Evolutionary conservation across 805 yeast species (phyloP), one percentile per base, ranked within the genome.

Genomic region (Saccharomycopsis schoenii): DNA sequence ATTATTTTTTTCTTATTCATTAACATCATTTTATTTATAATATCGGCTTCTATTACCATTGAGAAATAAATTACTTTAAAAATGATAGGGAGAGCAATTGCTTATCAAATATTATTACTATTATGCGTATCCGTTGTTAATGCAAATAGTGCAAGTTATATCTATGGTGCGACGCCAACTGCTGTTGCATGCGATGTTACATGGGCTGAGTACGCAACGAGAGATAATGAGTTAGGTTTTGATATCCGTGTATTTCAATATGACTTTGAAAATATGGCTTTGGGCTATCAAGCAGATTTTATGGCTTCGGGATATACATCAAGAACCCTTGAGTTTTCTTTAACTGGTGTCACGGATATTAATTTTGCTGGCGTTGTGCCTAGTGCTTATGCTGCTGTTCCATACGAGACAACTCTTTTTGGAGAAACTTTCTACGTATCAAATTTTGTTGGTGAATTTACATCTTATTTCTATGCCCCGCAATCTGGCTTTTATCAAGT

Each of bases 401-500:
- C 34, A 29, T 29, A 29, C 6, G 19, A 41, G 15, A 19, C 21
- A 14, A 15, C 47, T 6, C 47, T 41, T 41, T 41, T n/a, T n/a
- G 47, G 47, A 9, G 19, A n/a, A 19, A 41, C 47, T 12, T 41
- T 64, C 29, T 60, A 66, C 9, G 36, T 61, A 24, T 55, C 71
- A 1, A 68, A 69, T 58, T 62, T 67, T 52, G 62, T 70, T 12
- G 54, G 70, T 58, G 70, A 66, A 60, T 60, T 68, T 29, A 67
- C 69, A 12, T 71, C 71, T 57, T 71, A 67, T 56, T 68, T 67
- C 63, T 21, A 62, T 19, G 71, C 77, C n/a, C 60, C 64, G 1
- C 62, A 55, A 24, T 61, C 71, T 34, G 77, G 77, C 62, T 59
- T 64, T 4, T 74, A 73, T 58, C 63, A 64, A 0, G 66, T 74